These are phyloP conservation scores for Postia placenta DNA, from an alignment of 768 basidiomycete genomes.

Conservation along the genomic window DNA sequence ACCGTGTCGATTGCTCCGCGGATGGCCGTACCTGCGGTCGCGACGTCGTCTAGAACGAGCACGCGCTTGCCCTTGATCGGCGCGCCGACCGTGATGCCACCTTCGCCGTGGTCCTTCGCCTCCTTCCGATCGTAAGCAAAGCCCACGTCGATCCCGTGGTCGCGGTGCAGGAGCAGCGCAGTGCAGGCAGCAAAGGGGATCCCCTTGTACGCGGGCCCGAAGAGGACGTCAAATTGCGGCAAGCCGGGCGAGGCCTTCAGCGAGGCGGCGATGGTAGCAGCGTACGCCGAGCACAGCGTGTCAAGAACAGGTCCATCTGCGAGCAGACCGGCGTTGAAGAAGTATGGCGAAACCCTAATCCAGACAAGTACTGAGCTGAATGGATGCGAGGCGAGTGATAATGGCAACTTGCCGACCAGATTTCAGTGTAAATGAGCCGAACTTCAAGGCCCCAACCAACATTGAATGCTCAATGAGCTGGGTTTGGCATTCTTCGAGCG, in stretches of 20 bases:
- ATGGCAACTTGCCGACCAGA: conserved; percentile 86
- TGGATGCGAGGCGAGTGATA: no score
- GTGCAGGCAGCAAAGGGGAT: conserved; percentile 90
- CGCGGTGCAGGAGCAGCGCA: conserved; percentile 63
- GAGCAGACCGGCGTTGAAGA: conserved; percentile 92
- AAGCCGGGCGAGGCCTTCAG: conserved; percentile 28
- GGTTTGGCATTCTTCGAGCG: conserved; percentile 46
- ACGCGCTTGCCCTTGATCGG: conserved; percentile 76
- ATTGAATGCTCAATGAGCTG: conserved; percentile 67
- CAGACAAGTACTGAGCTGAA: no score
- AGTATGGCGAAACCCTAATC: conserved; percentile 83
- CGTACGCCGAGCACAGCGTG: conserved; percentile 76
- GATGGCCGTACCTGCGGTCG: conserved; percentile 89
- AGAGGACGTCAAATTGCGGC: conserved; percentile 71
- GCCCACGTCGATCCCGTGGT: conserved; percentile 60
- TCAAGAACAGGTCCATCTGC: conserved; percentile 78
- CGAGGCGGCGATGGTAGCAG: conserved; percentile 65
- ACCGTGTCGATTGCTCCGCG: conserved; percentile 79
- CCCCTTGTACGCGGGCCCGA: conserved; percentile 97
- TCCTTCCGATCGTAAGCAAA: conserved; percentile 96
- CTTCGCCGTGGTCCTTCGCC: conserved; percentile 93
- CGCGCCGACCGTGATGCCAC: conserved; percentile 85
- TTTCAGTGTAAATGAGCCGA: conserved; percentile 91
- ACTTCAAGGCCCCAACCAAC: conserved; percentile 71
- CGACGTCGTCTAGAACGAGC: conserved; percentile 92